Evolutionary conservation across 108 stramenopile species (phyloP), one percentile per base, ranked within the genome.

Genomic region (Pseudonitzschia multiseries): DNA sequence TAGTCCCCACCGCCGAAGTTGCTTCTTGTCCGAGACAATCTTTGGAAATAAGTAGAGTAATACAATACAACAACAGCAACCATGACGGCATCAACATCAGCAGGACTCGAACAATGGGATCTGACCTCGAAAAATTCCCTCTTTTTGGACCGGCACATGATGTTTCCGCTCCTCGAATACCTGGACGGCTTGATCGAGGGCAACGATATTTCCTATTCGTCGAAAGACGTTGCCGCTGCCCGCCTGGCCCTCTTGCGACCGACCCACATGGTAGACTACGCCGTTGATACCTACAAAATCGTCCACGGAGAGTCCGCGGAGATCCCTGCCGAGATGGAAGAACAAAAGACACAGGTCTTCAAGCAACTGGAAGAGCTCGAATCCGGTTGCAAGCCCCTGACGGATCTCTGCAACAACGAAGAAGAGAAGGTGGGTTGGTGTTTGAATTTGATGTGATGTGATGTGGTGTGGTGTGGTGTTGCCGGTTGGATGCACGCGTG

Each of bases 161-260:
- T 98, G 84, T 93, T 96, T 81, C 96, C 95, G 41, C 81, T 97
- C 66, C 84, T 97, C 59, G 95, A 96, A 67, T 98, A 93, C 76
- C 64, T 96, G 42, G 89, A 94, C 69, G 85, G 85, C 15, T 76
- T 88, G 72, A 94, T 94, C 72, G 64, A 61, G 17, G 48, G 83
- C 13, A 85, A 85, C 13, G 66, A 74, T 14, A 76, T 94, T 46
- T 72, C 79, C 20, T 96, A 93, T 74, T 73, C 71, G 40, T 54
- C 83, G 15, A 66, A 80, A 44, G 88, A 94, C 75, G 93, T 97
- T 36, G 87, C 87, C 14, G 78, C 88, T 54, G 93, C 95, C 57
- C 87, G 91, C 21, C 71, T 96, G 57, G 74, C 76, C 51, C 74
- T 96, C 42, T 79, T 98, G 68, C 75, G 86, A 53, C 91, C 89